Base-by-base conservation (phyloP, 2,329 filamentous ascomycete species). In the Penicillium sp. region DNA sequence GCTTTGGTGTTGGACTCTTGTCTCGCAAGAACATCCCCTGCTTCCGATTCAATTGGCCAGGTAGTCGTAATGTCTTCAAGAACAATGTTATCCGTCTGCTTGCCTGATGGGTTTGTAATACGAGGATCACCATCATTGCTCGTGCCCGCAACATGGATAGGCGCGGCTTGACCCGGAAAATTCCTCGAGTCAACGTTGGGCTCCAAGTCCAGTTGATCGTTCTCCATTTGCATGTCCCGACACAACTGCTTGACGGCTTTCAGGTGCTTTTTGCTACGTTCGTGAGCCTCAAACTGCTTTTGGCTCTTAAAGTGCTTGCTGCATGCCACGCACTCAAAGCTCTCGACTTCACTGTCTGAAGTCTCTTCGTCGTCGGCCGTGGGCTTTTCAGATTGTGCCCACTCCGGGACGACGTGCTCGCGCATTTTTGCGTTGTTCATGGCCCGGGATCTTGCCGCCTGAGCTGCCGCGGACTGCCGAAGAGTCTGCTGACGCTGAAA, bases 231-330 rank as follows among this genome's bases (percentile, higher is more conserved):
- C 89, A 98, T 94, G 62, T 93, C 83, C 56, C 80, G 77, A 56
- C 81, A 81, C 26, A 98, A 68, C 45, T 89, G 79, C 51, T 90
- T 83, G 5, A 96, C 77, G 2, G 88, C 84, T 62, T 95, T 97
- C 46, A 83, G 68, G 58, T 98, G 93, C 67, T 97, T 98, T 65
- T 95, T 98, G 73, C 91, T 97, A 69, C 85, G 88, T 69, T 96
- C 90, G 57, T 98, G 93, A 3, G 86, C 84, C 57, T 94, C 83
- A 45, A 86, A 89, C 59, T 97, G 91, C 51, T 88, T 89, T 60
- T 94, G 86, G 57, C 90, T 97, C 67, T 96, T 86, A 64, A 91
- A 93, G 1, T 60, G 74, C 62, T 84, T 84, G 45, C 74, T 69
- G 56, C 80, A 84, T 5, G 77, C 78, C 21, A 83, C 76, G 50